Conservation (phyloP, 495 filamentous ascomycete genomes). For the Daldinia concentrica region DNA sequence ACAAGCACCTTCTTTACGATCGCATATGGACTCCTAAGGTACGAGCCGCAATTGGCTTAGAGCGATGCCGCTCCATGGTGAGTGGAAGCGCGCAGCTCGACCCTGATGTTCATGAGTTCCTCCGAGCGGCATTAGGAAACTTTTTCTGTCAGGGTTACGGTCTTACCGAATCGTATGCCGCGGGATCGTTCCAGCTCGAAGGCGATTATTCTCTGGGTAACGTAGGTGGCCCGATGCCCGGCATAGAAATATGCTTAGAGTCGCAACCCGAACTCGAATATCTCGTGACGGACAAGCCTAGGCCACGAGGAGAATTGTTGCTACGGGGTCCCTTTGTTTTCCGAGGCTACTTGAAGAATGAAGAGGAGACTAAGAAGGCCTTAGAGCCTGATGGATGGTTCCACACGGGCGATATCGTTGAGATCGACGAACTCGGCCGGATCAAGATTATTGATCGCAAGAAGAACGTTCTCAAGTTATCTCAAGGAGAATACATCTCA, state of each 20-base stretch:
- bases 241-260: constrained; percentile 78
- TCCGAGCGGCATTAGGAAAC: constrained; percentile 82
- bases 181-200: constrained; percentile 70
- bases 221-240: constrained; percentile 75
- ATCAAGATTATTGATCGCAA: constrained; percentile 94
- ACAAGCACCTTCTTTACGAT: constrained; percentile 88
- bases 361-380: constrained; percentile 83
- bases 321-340: constrained; percentile 83
- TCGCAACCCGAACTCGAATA: constrained; percentile 98
- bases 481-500: constrained; percentile 97
- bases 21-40: constrained; percentile 94
- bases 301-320: constrained; percentile 90
- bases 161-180: constrained; percentile 93
- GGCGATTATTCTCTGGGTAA: constrained; percentile 81
- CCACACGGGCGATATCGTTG: constrained; percentile 89
- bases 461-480: constrained; percentile 98
- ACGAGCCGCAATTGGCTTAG: constrained; percentile 78
- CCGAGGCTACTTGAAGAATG: constrained; percentile 85
- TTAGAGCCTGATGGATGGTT: constrained; percentile 95
- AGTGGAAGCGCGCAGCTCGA: constrained; percentile 93
- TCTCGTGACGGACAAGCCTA: constrained; percentile 86
- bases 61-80: constrained; percentile 76
- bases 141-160: constrained; percentile 91
- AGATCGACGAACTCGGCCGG: constrained; percentile 83
- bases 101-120: constrained; percentile 85